These are phyloP conservation scores for Eutypella sp. DNA, from an alignment of 2,329 filamentous ascomycete species.

Conservation along the genomic window DNA sequence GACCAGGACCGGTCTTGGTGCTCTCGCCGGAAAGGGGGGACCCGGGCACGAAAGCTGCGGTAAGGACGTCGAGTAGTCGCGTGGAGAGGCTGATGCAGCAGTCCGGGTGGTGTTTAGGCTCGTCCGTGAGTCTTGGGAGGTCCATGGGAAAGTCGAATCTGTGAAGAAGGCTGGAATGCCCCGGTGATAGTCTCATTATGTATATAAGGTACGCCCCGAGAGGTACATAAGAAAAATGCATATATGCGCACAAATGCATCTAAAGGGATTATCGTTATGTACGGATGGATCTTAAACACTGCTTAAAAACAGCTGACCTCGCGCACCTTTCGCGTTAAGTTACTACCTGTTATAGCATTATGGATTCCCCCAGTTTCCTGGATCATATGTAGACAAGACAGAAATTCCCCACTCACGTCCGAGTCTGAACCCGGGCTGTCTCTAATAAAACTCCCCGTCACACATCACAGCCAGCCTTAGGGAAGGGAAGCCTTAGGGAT, in stretches of 20 bases:
- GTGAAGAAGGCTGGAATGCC: too few relatives aligned
- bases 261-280: neutral
- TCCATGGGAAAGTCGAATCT: too few relatives aligned
- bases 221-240: too few relatives aligned
- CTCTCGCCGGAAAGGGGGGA: too few relatives aligned
- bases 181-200: too few relatives aligned
- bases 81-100: slow-evolving; percentile 26
- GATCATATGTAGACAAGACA: too few relatives aligned
- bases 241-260: neutral
- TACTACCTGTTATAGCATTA: neutral
- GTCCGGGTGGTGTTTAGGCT: slow-evolving; percentile 13
- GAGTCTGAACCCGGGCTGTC: too few relatives aligned
- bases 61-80: slow-evolving; percentile 16
- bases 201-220: too few relatives aligned
- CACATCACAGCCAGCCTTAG: too few relatives aligned
- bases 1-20: neutral
- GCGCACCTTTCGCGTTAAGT: neutral
- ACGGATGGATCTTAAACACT: too few relatives aligned
- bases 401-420: neutral
- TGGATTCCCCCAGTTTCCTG: neutral
- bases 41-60: slow-evolving; percentile 5
- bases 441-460: too few relatives aligned
- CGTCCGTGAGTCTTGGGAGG: neutral
- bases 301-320: neutral
- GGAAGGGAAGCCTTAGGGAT: too few relatives aligned